A percentile compares a stretch with the other conserved stretches of the same genome.
Evolutionary conservation across 176 grass and related monocot species (phyloP).

Genomic region (Triticum urartu): DNA sequence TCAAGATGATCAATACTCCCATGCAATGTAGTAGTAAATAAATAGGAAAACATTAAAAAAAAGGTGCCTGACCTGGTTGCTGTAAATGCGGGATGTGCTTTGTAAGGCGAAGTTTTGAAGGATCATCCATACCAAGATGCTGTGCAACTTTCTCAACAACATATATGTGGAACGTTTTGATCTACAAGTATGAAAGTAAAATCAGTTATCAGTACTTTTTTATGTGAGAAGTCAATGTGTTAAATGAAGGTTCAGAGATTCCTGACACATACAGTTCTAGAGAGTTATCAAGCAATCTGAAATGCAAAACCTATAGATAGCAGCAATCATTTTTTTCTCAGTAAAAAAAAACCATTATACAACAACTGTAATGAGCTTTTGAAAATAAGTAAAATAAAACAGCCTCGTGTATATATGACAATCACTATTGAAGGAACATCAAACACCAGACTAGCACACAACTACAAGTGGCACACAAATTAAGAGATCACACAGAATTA

Average conservation of each 20-base stretch:
- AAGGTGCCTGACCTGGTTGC: conserved; percentile 53
- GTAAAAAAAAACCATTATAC: conserved; percentile 6
- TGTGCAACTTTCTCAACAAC: conserved; percentile 71
- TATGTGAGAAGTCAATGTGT: background rate
- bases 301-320: conserved; percentile 54
- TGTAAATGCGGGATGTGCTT: conserved; percentile 49
- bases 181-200: conserved; percentile 34
- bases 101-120: conserved; percentile 84
- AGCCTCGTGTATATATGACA: background rate
- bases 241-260: conserved; percentile 13
- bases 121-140: conserved; percentile 62
- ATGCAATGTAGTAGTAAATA: background rate
- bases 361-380: background rate
- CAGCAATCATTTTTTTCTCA: background rate
- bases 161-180: conserved; percentile 72
- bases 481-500: background rate
- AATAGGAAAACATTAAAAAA: background rate
- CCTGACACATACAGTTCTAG: conserved; percentile 63
- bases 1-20: conserved; percentile 10
- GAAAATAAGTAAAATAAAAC: background rate
- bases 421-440: background rate
- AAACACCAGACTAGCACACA: conserved; percentile 14
- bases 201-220: background rate
- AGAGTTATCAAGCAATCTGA: conserved; percentile 63
- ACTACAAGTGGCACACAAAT: background rate